Evolutionary conservation across 768 basidiomycete genomes (phyloP).

Genomic region (Auricularia sp.): DNA sequence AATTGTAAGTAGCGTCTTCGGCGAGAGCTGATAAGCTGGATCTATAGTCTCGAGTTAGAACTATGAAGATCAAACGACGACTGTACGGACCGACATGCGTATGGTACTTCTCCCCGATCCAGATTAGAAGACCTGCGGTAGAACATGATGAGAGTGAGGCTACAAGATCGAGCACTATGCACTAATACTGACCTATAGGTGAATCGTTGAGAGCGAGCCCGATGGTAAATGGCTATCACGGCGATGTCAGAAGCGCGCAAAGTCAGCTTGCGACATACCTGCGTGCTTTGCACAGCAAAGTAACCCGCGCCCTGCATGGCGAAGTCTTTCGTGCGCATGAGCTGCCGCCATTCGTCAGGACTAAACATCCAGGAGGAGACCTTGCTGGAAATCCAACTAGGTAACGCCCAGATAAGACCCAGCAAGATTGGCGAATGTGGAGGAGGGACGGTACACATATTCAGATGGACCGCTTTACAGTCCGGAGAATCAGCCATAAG

Average conservation of each 20-base stretch:
- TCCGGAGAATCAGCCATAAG: neutral
- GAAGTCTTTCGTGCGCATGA: slow-evolving; percentile 1
- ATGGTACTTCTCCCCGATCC: neutral
- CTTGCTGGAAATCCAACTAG: neutral
- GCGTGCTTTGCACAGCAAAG: neutral
- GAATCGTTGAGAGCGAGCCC: neutral
- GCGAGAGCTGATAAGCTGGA: neutral
- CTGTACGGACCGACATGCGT: neutral
- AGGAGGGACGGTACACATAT: neutral
- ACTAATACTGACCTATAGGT: neutral
- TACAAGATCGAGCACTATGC: neutral
- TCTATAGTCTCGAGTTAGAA: neutral
- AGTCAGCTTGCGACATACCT: neutral
- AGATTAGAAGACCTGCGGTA: neutral
- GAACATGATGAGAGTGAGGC: neutral
- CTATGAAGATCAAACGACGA: neutral
- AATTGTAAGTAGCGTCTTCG: neutral
- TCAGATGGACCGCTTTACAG: neutral
- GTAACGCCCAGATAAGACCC: neutral
- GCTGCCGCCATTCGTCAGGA: neutral
- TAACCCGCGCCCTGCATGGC: neutral
- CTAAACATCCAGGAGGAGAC: neutral
- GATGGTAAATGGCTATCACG: neutral
- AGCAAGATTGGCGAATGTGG: neutral
- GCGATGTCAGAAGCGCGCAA: neutral